Conservation (phyloP, 768 basidiomycete species). For the Lepiota brunneoincarnata region DNA sequence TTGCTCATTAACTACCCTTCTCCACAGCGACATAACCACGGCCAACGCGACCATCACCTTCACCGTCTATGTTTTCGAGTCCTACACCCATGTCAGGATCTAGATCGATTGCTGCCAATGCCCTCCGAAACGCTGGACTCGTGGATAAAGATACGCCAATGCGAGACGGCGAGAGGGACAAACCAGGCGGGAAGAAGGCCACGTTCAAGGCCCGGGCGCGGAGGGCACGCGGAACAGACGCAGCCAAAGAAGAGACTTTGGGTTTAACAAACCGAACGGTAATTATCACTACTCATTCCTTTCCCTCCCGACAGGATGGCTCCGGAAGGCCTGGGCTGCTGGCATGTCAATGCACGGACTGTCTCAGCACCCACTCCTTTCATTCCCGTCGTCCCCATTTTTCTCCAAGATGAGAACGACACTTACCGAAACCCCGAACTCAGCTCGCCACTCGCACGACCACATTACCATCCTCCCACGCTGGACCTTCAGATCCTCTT, state of each 20-base stretch:
- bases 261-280: slow-evolving; percentile 52
- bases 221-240: slow-evolving; percentile 58
- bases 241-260: slow-evolving; percentile 51
- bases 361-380: slow-evolving; percentile 19
- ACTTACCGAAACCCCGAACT: slow-evolving; percentile 35
- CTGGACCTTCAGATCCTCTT: slow-evolving; percentile 49
- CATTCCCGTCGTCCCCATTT: slow-evolving; percentile 35
- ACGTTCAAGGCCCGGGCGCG: slow-evolving; percentile 62
- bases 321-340: slow-evolving; percentile 20
- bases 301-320: slow-evolving; percentile 25
- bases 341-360: slow-evolving; percentile 5
- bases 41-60: not conserved
- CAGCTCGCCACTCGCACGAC: slow-evolving; percentile 30
- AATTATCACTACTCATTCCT: slow-evolving; percentile 51
- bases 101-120: slow-evolving; percentile 56
- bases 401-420: slow-evolving; percentile 33
- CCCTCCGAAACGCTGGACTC: slow-evolving; percentile 69
- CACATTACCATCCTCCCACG: slow-evolving; percentile 23
- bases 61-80: slow-evolving; percentile 51
- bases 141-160: slow-evolving; percentile 75
- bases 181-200: slow-evolving; percentile 74
- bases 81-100: slow-evolving; percentile 57
- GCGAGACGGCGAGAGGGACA: slow-evolving; percentile 62
- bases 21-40: not conserved
- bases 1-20: slow-evolving; percentile 19